Percentiles rank a stretch among this genome's conserved stretches.
These are phyloP conservation scores for Backusella mclennaniae DNA, from an alignment of 192 early-diverging fungal species.

Conservation along the genomic window DNA sequence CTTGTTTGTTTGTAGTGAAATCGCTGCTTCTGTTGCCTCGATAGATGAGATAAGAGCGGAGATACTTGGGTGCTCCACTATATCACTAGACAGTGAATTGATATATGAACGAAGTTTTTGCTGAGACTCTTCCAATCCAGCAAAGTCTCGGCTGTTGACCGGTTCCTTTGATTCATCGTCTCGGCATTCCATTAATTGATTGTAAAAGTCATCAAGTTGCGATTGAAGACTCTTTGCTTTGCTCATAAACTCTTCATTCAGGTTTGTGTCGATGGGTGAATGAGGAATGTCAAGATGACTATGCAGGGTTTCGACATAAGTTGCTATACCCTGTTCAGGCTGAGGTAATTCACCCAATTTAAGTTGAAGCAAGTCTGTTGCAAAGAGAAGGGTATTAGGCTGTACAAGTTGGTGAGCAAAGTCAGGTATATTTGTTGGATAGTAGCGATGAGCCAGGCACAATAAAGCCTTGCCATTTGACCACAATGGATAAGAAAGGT, in stretches of 20 bases:
- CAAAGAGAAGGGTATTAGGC: neutral
- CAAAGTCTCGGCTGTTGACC: neutral
- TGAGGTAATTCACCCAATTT: neutral
- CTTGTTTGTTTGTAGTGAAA: slow-evolving; percentile 12
- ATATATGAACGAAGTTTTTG: neutral
- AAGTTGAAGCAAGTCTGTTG: neutral
- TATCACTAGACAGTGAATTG: neutral
- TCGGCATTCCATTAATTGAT: slow-evolving; percentile 1
- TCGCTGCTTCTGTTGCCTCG: slow-evolving; percentile 10
- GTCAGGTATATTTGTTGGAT: slow-evolving; percentile 16
- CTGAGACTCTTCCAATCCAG: neutral
- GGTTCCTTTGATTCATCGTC: slow-evolving; percentile 4
- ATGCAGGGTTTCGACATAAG: neutral
- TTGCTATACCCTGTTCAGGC: neutral
- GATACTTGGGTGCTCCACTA: neutral
- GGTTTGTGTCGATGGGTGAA: neutral
- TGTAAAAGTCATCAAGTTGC: neutral
- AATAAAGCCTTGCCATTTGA: slow-evolving; percentile 6
- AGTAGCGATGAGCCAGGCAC: slow-evolving; percentile 16
- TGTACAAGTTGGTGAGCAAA: neutral
- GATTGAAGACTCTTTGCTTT: neutral
- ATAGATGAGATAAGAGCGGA: neutral
- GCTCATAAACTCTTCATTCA: neutral
- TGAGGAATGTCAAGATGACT: neutral
- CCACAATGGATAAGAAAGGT: neutral